phyloP scores from a whole-genome alignment of 2,329 filamentous ascomycete genomes.

The Cercospora canescens region DNA sequence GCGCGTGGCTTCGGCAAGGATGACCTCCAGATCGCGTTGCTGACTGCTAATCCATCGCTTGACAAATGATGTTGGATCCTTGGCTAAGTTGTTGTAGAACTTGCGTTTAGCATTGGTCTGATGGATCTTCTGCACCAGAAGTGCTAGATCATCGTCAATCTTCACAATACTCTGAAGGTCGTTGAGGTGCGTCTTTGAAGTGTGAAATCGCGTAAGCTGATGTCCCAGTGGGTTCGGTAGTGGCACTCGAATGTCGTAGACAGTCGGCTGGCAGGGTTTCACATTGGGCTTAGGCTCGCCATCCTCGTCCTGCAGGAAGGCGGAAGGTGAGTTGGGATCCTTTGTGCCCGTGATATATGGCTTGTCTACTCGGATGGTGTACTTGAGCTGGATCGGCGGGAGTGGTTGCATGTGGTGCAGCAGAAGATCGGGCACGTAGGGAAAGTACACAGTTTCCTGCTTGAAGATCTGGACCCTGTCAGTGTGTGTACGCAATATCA shows the following conservation, averaged over 20 bases:
- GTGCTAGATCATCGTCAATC: slow-evolving; percentile 82
- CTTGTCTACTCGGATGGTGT: slow-evolving; percentile 88
- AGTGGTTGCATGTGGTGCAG: slow-evolving; percentile 72
- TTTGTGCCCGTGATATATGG: slow-evolving; percentile 57
- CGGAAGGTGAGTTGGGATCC: slow-evolving; percentile 61
- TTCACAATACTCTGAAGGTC: slow-evolving; percentile 74
- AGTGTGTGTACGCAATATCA: neutral
- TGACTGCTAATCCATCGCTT: slow-evolving; percentile 88
- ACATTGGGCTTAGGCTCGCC: slow-evolving; percentile 12
- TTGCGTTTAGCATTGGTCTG: slow-evolving; percentile 87
- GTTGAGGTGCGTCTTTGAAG: slow-evolving; percentile 51
- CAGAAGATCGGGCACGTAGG: slow-evolving; percentile 76
- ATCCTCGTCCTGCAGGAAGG: slow-evolving; percentile 31
- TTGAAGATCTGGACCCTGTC: slow-evolving; percentile 61
- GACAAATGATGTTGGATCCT: slow-evolving; percentile 82
- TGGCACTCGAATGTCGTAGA: slow-evolving; percentile 84
- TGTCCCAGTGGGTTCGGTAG: slow-evolving; percentile 79
- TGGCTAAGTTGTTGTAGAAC: slow-evolving; percentile 76
- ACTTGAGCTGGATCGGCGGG: slow-evolving; percentile 78
- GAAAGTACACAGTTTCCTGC: slow-evolving; percentile 78
- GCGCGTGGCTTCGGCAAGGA: slow-evolving; percentile 76
- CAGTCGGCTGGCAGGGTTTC: slow-evolving; percentile 66
- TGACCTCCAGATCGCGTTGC: slow-evolving; percentile 83
- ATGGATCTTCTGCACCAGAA: slow-evolving; percentile 77
- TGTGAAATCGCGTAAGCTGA: slow-evolving; percentile 55